Evolutionary conservation across 495 filamentous ascomycete genomes (phyloP), one percentile per base, ranked within the genome.

Genomic region (Xylaria longipes): DNA sequence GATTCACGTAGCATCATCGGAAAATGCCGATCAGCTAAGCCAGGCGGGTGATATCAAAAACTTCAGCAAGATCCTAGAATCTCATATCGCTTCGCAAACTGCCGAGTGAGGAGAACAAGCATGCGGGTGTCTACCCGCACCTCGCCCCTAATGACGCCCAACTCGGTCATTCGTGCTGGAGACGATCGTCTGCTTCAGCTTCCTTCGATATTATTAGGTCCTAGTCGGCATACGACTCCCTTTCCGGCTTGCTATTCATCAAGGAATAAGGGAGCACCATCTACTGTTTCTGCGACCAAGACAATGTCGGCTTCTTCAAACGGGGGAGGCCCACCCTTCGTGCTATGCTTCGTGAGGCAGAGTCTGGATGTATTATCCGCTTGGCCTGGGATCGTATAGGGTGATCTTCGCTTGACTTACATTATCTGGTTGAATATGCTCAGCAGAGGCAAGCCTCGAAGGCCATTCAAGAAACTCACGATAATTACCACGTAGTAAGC

Each of bases 41-140:
- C 54, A 64, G 11, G 17, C 37, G 11, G 68, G 68, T 6, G 5
- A 17, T 43, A 37, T 48, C 43, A 48, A 41, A 22, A 62, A 27
- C 20, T 70, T 70, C 58, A 64, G 15, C 43, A 70, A 46, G 39
- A 50, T 70, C 8, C 22, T 70, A 17, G 68, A 70, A 64, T 45
- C 57, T 12, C 57, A 31, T 29, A 14, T 64, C 45, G 43, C 29
- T n/a, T 64, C 57, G 5, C 43, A 60, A 20, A 31, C 22, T 25
- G 68, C 68, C 25, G 58, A 64, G 57, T 56, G 29, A 62, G n/a
- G 7, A 27, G 0, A 35, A 29, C 25, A 58, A 20, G 5, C 22
- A 39, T 9, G 31, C n/a, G 1, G 25, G 20, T 56, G 14, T 67
- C 48, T 37, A 27, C 27, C 41, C 5, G 22, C 14, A 63, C 5